Evolutionary conservation across 768 basidiomycete genomes (phyloP).

Genomic region (Chalciporus pseudorubinellus): DNA sequence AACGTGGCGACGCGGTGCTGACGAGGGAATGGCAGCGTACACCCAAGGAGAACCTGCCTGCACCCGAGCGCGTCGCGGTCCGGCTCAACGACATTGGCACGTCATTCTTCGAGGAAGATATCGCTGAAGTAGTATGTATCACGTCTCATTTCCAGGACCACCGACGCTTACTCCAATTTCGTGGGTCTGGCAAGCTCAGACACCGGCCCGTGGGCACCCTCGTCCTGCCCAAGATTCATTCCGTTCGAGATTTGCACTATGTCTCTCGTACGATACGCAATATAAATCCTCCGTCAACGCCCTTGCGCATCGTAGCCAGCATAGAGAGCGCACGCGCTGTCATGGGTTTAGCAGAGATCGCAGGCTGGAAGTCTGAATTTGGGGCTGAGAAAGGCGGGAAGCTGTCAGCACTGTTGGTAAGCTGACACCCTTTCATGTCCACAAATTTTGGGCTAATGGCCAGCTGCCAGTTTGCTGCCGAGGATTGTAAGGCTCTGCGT

Average conservation of each 20-base stretch:
- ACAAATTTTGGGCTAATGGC: neutral
- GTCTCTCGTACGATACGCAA: conserved; percentile 45
- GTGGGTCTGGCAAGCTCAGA: conserved; percentile 37
- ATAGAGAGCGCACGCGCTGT: conserved; percentile 81
- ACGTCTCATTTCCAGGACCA: neutral
- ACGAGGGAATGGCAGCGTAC: conserved; percentile 24
- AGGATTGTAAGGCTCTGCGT: conserved; percentile 66
- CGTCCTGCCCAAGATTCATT: conserved; percentile 85
- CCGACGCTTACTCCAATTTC: conserved; percentile 3
- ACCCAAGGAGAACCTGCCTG: conserved; percentile 37
- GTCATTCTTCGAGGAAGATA: conserved; percentile 63
- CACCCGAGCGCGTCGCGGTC: conserved; percentile 57
- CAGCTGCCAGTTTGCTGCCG: conserved; percentile 77
- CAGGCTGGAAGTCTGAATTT: conserved; percentile 57
- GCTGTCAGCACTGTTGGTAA: conserved; percentile 60
- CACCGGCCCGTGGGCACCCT: conserved; percentile 55
- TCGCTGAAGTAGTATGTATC: conserved; percentile 52
- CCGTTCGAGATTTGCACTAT: conserved; percentile 58
- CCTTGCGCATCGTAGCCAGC: conserved; percentile 68
- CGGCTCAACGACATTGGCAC: conserved; percentile 68
- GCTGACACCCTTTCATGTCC: neutral
- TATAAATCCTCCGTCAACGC: conserved; percentile 27
- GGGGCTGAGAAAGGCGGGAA: conserved; percentile 46
- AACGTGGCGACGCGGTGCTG: conserved; percentile 6
- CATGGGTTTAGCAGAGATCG: conserved; percentile 67